Evolutionary conservation across 2,329 filamentous ascomycete genomes (phyloP), one percentile per base, ranked within the genome.

Genomic region (Alternaria arborescens): DNA sequence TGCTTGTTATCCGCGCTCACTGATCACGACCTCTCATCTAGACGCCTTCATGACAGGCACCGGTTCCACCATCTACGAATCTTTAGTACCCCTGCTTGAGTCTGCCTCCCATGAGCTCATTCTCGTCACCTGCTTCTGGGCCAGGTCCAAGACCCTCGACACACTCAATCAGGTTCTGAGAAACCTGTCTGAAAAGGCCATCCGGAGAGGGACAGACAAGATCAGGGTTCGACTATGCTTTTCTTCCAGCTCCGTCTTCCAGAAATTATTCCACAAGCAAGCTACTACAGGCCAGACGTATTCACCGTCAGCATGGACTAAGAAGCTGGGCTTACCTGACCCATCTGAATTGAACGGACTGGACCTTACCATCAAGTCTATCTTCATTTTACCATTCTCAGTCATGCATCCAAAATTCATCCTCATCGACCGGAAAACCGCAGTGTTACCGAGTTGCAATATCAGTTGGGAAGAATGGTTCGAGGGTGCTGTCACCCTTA

Each of bases 361-460:
- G 18, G 86, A 93, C 53, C 72, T 96, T 34, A 81, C 84, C 0
- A 86, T 93, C 57, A 94, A 93, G 80, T 92, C 88, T 64, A 82
- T 94, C 8, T 96, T 96, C 77, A 88, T 94, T 64, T 82, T 89
- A 3, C 92, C 92, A 0, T 88, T 95, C 61, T 92, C 91, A 70
- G 89, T 96, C n/a, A 91, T 95, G 88, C 92, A 96, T 73, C 90
- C 92, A 0, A 96, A 96, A 71, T 94, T 92, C 68, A 83, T 94
- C 38, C 83, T 95, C 14, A 77, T 94, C 1, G 92, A 96, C 74
- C 84, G 89, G 0, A 76, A 81, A 32, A 83, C 80, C 3, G 90
- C 90, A 0, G 89, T 90, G 69, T 77, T 95, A 10, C 92, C 92
- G 0, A 93, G 90, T 69, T 94, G 91, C 77, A 96, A 96, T 69